A percentile compares a stretch with the other conserved stretches of the same genome.
phyloP scores from a whole-genome alignment of 2,329 filamentous ascomycete species.

The Trichoderma pleuroti region DNA sequence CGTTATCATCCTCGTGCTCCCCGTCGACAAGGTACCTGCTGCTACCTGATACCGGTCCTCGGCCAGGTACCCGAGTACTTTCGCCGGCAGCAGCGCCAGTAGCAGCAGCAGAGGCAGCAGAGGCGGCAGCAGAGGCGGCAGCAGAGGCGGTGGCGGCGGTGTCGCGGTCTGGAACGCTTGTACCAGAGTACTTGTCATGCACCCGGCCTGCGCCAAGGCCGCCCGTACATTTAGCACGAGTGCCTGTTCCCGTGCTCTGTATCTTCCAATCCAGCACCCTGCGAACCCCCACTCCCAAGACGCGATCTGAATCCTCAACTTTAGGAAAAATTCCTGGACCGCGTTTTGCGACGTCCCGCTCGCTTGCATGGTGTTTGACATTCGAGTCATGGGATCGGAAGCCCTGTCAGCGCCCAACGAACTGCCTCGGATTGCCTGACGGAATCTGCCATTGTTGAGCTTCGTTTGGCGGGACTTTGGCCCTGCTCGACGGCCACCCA shows the following conservation, averaged over 20 bases:
- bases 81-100: not conserved
- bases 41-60: not conserved
- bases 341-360: conserved; percentile 17
- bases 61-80: not conserved
- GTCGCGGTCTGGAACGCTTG: not conserved
- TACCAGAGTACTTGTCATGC: not conserved
- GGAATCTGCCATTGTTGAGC: not conserved
- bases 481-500: not conserved
- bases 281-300: not conserved
- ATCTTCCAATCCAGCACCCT: conserved; percentile 8
- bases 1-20: not conserved
- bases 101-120: no score
- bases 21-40: not conserved
- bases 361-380: not conserved
- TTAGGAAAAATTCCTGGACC: conserved; percentile 14
- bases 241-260: not conserved
- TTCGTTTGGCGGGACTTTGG: not conserved
- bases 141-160: not conserved
- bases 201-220: not conserved
- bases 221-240: not conserved
- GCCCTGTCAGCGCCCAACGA: not conserved
- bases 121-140: no score
- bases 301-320: conserved; percentile 7
- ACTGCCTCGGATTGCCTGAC: not conserved
- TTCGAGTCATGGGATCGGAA: conserved; percentile 12